Percentiles rank a stretch among this genome's conserved stretches.
Evolutionary conservation across 2,329 filamentous ascomycete species (phyloP).

Genomic region (Domatiomyces globalis): DNA sequence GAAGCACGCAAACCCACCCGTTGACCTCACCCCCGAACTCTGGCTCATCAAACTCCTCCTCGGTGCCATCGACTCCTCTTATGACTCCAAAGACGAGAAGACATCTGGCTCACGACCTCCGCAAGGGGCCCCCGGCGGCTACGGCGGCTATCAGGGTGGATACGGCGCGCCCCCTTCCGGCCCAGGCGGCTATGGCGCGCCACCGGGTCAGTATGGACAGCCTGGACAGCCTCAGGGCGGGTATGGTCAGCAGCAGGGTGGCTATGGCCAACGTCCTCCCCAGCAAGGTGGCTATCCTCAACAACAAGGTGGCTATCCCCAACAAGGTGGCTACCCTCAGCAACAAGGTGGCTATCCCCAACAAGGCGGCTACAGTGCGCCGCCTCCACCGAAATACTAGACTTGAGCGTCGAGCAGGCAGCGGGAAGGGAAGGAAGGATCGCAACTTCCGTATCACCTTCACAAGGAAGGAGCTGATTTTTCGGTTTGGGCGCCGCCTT

Average conservation of each 20-base stretch:
- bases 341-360: conserved; percentile 17
- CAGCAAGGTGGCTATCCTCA: conserved; percentile 23
- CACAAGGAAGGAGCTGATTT: no score
- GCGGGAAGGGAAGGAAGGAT: background rate
- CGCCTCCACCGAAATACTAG: conserved; percentile 14
- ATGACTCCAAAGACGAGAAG: conserved; percentile 53
- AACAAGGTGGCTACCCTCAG: conserved; percentile 8
- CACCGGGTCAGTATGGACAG: conserved; percentile 8
- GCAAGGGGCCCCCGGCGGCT: conserved; percentile 13
- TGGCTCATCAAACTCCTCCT: conserved; percentile 56
- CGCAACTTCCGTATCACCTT: background rate
- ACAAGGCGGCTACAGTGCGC: conserved; percentile 17
- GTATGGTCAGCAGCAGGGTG: conserved; percentile 20
- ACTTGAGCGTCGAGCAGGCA: background rate
- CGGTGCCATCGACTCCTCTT: conserved; percentile 51
- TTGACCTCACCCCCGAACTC: conserved; percentile 50
- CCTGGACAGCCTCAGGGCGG: conserved; percentile 10
- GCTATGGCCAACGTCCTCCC: conserved; percentile 17
- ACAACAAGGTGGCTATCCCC: conserved; percentile 1
- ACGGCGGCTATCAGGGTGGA: conserved; percentile 23
- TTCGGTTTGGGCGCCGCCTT: no score
- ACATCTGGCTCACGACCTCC: conserved; percentile 24
- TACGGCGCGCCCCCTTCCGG: conserved; percentile 17
- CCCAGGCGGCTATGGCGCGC: conserved; percentile 21
- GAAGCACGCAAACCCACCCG: conserved; percentile 45